Percentiles rank a stretch among this genome's conserved stretches.
Evolutionary conservation across 2,329 filamentous ascomycete genomes (phyloP).

Genomic region (Fusarium agapanthi): DNA sequence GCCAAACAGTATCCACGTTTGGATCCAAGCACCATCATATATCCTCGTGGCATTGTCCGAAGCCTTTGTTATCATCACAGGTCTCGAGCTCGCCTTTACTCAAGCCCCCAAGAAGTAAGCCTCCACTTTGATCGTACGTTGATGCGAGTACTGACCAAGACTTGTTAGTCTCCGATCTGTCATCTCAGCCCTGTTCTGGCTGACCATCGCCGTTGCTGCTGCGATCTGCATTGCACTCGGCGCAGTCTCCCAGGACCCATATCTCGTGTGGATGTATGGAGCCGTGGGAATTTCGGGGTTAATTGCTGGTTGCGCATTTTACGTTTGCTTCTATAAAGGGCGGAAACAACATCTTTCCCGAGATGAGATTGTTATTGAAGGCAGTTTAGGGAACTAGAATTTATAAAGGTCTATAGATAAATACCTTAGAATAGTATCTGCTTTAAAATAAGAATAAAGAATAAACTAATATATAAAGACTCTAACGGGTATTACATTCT

Average conservation of each 20-base stretch:
- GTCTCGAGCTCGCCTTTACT: not conserved
- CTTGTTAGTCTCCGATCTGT: not conserved
- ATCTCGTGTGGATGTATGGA: conserved; percentile 6
- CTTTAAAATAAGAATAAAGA: too few species aligned
- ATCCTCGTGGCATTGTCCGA: not conserved
- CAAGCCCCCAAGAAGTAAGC: conserved; percentile 2
- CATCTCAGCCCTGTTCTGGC: conserved; percentile 3
- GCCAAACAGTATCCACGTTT: not conserved
- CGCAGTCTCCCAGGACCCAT: not conserved
- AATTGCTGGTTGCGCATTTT: not conserved
- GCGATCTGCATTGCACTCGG: not conserved
- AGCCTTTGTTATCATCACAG: not conserved
- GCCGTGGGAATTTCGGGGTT: not conserved
- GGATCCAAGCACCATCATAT: not conserved
- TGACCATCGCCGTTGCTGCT: not conserved
- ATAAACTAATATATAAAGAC: too few species aligned
- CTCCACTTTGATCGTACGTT: rapidly evolving
- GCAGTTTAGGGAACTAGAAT: not conserved
- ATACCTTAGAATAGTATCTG: too few species aligned
- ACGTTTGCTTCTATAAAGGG: not conserved
- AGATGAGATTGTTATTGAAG: not conserved
- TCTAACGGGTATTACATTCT: too few species aligned
- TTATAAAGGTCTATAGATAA: too few species aligned
- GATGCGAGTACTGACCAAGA: not conserved
- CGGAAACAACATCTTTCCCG: not conserved